A percentile compares a stretch with the other conserved stretches of the same genome.
Conservation (phyloP, 179 eudicot genomes). For the Sideroxylon spinosum region DNA sequence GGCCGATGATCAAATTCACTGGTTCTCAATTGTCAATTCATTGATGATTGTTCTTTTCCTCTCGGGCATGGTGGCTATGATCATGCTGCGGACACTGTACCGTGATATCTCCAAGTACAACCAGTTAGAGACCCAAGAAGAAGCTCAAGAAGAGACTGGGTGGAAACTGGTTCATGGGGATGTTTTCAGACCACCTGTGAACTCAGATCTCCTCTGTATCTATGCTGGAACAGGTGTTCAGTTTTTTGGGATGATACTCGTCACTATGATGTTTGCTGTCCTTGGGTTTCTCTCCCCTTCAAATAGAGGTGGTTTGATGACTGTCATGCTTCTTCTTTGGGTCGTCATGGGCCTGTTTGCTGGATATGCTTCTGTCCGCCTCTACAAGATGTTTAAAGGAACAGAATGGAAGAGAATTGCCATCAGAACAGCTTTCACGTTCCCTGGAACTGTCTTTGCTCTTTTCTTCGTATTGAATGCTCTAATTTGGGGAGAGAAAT, state of each 20-base stretch:
- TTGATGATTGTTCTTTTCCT: slow-evolving; percentile 39
- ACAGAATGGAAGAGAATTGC: slow-evolving; percentile 32
- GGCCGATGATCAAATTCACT: slow-evolving; percentile 34
- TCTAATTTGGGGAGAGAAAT: slow-evolving; percentile 35
- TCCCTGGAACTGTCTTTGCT: slow-evolving; percentile 25
- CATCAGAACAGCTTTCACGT: slow-evolving; percentile 26
- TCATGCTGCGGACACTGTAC: slow-evolving; percentile 34
- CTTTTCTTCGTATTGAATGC: slow-evolving; percentile 30
- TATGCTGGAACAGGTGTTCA: slow-evolving; percentile 35
- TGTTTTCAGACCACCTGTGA: slow-evolving; percentile 31
- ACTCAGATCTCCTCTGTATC: slow-evolving; percentile 30
- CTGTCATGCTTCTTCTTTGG: slow-evolving; percentile 32
- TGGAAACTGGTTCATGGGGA: slow-evolving; percentile 38
- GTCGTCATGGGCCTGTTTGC: slow-evolving; percentile 34
- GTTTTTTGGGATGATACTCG: slow-evolving; percentile 29
- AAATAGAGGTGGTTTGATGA: slow-evolving; percentile 35
- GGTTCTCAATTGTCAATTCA: slow-evolving; percentile 36
- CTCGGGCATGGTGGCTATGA: slow-evolving; percentile 41
- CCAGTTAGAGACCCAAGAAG: slow-evolving; percentile 33
- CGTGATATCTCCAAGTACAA: slow-evolving; percentile 34
- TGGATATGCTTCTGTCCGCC: slow-evolving; percentile 26
- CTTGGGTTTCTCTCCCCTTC: slow-evolving; percentile 34
- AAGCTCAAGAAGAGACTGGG: slow-evolving; percentile 35
- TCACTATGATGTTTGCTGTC: slow-evolving; percentile 28
- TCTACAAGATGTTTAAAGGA: slow-evolving; percentile 33